phyloP scores from a whole-genome alignment of 192 early-diverging fungal genomes.

The Linnemannia hyalina region DNA sequence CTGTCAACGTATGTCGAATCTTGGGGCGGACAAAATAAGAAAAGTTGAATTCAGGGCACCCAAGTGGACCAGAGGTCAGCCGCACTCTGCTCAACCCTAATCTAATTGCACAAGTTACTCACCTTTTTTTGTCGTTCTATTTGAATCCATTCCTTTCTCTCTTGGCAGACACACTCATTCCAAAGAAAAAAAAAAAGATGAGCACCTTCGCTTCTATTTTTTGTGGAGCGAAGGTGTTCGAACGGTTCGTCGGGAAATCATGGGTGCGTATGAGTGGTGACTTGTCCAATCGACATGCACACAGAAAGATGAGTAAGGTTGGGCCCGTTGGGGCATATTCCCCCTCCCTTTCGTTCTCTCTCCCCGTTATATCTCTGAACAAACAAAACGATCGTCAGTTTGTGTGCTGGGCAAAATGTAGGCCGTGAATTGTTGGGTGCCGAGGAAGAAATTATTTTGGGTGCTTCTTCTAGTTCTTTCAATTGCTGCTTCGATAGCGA shows the following conservation, averaged over 20 bases:
- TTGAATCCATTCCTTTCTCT: neutral
- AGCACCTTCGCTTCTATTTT: neutral
- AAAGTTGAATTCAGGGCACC: neutral
- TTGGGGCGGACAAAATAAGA: neutral
- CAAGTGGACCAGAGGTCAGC: constrained; percentile 5
- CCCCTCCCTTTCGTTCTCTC: neutral
- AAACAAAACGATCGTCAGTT: neutral
- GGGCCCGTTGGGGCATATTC: neutral
- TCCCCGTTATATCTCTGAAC: neutral
- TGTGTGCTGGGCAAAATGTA: neutral
- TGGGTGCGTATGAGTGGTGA: neutral
- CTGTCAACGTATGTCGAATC: neutral
- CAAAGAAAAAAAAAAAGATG: constrained; percentile 10
- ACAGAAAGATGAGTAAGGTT: neutral
- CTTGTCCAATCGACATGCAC: neutral
- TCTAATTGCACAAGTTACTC: neutral
- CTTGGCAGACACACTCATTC: neutral
- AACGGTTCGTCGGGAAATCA: neutral
- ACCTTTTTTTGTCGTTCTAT: neutral
- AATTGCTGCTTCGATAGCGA: neutral
- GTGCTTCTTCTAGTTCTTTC: neutral
- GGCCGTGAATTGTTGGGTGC: neutral
- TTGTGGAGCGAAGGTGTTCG: neutral
- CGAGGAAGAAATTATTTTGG: neutral
- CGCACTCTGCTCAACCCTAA: neutral